Percentiles rank a stretch among this genome's conserved stretches.
phyloP scores from a whole-genome alignment of 345 rosid species.

The Firmiana major region DNA sequence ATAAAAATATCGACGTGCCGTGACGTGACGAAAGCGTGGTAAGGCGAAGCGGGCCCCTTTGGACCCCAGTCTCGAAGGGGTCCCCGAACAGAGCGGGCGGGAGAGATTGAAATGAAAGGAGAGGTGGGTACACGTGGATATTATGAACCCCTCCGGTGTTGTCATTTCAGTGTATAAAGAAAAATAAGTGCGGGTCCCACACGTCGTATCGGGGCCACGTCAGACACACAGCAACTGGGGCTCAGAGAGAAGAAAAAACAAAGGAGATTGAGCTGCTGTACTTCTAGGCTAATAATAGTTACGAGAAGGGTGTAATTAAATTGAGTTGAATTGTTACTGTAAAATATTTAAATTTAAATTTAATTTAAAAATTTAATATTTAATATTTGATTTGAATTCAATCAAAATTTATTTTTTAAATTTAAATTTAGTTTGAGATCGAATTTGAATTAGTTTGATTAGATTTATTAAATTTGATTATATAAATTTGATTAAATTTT shows the following conservation, averaged over 20 bases:
- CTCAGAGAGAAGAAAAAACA: not conserved
- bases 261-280: not conserved
- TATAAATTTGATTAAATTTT: too few species aligned
- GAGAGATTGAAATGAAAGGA: not conserved
- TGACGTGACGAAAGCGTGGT: too few species aligned
- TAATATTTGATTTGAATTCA: too few species aligned
- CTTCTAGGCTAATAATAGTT: not conserved
- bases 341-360: too few species aligned
- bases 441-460: too few species aligned
- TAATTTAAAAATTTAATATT: too few species aligned
- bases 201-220: not conserved
- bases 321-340: too few species aligned
- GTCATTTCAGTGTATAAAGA: not conserved
- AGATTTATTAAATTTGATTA: too few species aligned
- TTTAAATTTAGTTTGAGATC: too few species aligned
- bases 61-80: not conserved
- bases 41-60: not conserved
- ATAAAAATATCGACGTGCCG: not conserved
- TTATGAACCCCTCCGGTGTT: not conserved
- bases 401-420: too few species aligned
- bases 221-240: not conserved
- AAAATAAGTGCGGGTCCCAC: not conserved
- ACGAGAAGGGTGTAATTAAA: too few species aligned
- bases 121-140: conserved; percentile 3
- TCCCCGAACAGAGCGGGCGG: conserved; percentile 9